Base-by-base conservation (phyloP, 2,329 filamentous ascomycete genomes). In the Tolypocladium album region DNA sequence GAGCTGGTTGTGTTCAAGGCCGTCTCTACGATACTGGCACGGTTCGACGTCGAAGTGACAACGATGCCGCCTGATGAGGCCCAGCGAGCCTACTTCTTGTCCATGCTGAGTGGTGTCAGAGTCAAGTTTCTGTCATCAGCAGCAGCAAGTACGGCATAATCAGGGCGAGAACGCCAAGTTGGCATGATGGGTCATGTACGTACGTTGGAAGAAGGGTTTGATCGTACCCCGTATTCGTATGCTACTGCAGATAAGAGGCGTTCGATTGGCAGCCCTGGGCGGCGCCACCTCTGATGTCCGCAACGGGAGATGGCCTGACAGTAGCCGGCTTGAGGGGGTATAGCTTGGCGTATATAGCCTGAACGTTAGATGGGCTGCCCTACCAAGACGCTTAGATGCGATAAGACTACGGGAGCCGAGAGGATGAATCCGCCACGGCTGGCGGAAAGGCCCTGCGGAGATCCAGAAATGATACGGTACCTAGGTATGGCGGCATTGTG, bases 1-100 rank as follows among this genome's bases (percentile, higher is more conserved):
- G 80, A 83, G 65, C 63, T 83, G 59, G 68, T 82, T 2, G 69
- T 83, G 0, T 71, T 70, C 57, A 82, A 80, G 64, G 69, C 75
- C 0, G 69, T 82, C 0, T 67, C 75, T 0, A 67, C 71, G 0
- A 61, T 84, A 20, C 59, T 82, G 3, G 67, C 68, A 6, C 71
- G 75, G 50, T 83, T 83, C 59, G 73, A 78, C 7, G 67, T 82
- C 0, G 67, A 76, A 58, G 69, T 76, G 3, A 64, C 64, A 2
- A 59, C 53, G 8, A 64, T 78, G 62, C 78, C 78, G 0, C 63
- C 65, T 0, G 73, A 78, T 2, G 67, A 73, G 3, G 67, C 75
- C 1, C 73, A 75, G 52, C 72, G 70, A 2, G 76, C 76, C 11
- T 82, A 82, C 59, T 83, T 82, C 59, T 68, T 83, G 67, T 79